phyloP scores from a whole-genome alignment of 2,329 filamentous ascomycete genomes.

The Sporothrix schenckii region DNA sequence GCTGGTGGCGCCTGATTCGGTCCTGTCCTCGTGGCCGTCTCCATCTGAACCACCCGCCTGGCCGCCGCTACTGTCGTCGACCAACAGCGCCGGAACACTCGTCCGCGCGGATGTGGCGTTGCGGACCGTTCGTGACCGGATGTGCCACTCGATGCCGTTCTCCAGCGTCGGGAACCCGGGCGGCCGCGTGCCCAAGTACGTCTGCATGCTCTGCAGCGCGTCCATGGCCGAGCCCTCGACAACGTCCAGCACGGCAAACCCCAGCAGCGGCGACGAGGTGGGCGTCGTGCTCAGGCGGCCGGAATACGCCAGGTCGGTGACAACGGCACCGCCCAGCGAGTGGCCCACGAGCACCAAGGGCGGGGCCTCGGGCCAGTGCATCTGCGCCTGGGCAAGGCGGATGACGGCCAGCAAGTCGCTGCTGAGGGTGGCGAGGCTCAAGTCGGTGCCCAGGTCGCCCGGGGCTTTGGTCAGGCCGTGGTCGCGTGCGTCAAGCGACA shows the following conservation, averaged over 20 bases:
- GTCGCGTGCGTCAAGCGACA: slow-evolving; percentile 82
- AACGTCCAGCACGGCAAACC: slow-evolving; percentile 89
- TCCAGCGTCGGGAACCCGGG: slow-evolving; percentile 74
- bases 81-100: slow-evolving; percentile 80
- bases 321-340: slow-evolving; percentile 87
- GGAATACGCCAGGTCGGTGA: slow-evolving; percentile 77
- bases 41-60: neutral
- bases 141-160: slow-evolving; percentile 90
- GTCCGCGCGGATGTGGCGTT: slow-evolving; percentile 81
- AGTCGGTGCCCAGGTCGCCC: slow-evolving; percentile 54
- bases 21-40: neutral
- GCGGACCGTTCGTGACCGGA: slow-evolving; percentile 82
- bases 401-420: slow-evolving; percentile 73
- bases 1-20: slow-evolving; percentile 14
- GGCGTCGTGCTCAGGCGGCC: slow-evolving; percentile 52
- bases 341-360: slow-evolving; percentile 84
- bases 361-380: slow-evolving; percentile 75
- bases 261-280: slow-evolving; percentile 52
- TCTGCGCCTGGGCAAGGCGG: slow-evolving; percentile 63
- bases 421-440: slow-evolving; percentile 72
- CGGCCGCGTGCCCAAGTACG: slow-evolving; percentile 82
- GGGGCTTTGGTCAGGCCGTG: slow-evolving; percentile 69
- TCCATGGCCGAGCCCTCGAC: slow-evolving; percentile 97
- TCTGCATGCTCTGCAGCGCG: slow-evolving; percentile 90
- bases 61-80: slow-evolving; percentile 59